Percentiles rank a stretch among this genome's conserved stretches.
Evolutionary conservation across 495 filamentous ascomycete species (phyloP).

Genomic region (Aspergillus mulundensis): DNA sequence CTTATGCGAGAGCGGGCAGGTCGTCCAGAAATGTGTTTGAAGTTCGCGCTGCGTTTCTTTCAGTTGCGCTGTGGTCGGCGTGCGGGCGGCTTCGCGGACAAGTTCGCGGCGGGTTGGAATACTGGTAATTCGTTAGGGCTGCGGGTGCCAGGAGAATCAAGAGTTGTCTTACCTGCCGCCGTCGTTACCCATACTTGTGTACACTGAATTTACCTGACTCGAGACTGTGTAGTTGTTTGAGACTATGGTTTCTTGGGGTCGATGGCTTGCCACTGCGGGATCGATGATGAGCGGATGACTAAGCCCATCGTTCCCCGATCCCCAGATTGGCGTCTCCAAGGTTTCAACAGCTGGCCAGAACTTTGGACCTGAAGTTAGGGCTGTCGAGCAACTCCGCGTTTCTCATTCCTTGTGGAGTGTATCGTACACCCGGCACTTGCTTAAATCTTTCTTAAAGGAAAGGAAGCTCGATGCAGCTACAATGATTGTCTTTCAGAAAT

Average conservation of each 20-base stretch:
- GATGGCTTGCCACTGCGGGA: conserved; percentile 9
- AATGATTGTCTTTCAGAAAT: conserved; percentile 41
- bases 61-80: conserved; percentile 78
- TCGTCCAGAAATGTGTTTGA: conserved; percentile 78
- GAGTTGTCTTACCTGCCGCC: conserved; percentile 60
- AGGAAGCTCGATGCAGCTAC: conserved; percentile 40
- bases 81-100: conserved; percentile 79
- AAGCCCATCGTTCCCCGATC: conserved; percentile 15
- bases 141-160: not conserved
- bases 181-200: conserved; percentile 85
- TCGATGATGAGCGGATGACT: conserved; percentile 21
- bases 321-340: conserved; percentile 8
- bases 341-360: conserved; percentile 40
- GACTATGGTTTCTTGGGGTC: not conserved
- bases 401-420: conserved; percentile 1
- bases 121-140: conserved; percentile 29
- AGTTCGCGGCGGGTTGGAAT: conserved; percentile 95
- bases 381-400: conserved; percentile 24
- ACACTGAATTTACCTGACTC: not conserved
- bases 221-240: not conserved
- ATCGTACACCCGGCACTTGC: not conserved
- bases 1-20: conserved; percentile 78
- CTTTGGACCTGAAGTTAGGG: conserved; percentile 13
- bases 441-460: not conserved
- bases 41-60: conserved; percentile 84